phyloP scores from a whole-genome alignment of 305 asterid species.

The Solanum hybrid region DNA sequence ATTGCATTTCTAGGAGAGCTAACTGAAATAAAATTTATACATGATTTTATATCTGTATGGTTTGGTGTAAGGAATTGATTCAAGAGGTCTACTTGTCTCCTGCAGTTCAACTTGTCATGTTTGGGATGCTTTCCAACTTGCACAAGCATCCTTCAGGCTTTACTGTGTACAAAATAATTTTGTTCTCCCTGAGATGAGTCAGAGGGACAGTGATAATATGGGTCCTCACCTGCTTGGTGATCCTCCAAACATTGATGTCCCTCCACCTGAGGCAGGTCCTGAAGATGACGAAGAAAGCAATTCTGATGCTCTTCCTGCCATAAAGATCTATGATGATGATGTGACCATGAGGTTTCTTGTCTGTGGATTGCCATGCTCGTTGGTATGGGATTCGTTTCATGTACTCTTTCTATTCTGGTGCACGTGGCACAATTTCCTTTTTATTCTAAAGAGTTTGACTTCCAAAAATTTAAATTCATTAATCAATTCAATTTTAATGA shows the following conservation, averaged over 20 bases:
- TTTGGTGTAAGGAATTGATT: not conserved
- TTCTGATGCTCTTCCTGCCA: slow-evolving; percentile 64
- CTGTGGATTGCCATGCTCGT: slow-evolving; percentile 61
- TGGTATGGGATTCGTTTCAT: slow-evolving; percentile 40
- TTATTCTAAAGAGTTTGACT: not conserved
- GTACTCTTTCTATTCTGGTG: not conserved
- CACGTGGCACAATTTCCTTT: not conserved
- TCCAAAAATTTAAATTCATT: not conserved
- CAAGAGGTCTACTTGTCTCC: slow-evolving; percentile 5
- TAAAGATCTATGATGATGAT: slow-evolving; percentile 87
- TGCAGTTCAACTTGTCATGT: slow-evolving; percentile 85
- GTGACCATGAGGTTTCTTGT: slow-evolving; percentile 70
- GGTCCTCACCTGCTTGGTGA: slow-evolving; percentile 81
- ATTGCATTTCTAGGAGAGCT: not conserved
- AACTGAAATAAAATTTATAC: not conserved
- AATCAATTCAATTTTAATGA: not conserved
- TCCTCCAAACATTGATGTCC: slow-evolving; percentile 57
- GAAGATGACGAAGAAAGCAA: slow-evolving; percentile 80
- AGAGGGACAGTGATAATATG: slow-evolving; percentile 27
- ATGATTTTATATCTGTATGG: not conserved
- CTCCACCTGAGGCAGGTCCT: slow-evolving; percentile 52
- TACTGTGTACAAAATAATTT: slow-evolving; percentile 51
- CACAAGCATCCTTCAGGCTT: slow-evolving; percentile 81
- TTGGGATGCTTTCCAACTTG: slow-evolving; percentile 97
- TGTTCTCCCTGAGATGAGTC: slow-evolving; percentile 32